Evolutionary conservation across 306 rosid genomes (phyloP), one percentile per base, ranked within the genome.

Genomic region (Prunus armeniaca): DNA sequence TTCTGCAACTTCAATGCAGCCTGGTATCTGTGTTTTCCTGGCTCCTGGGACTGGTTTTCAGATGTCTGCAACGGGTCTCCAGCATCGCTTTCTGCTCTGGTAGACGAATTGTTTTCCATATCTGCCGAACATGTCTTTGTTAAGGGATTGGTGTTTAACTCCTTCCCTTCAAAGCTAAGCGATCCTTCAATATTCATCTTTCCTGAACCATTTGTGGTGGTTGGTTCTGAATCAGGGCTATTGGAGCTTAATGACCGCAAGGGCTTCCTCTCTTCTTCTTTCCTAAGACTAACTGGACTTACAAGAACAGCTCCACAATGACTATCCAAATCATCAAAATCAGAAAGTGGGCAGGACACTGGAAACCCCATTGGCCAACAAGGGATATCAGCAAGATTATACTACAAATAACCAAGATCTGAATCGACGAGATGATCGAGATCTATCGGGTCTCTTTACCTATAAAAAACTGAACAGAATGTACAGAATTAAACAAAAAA

Each of bases 1-100:
- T 93, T 93, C 86, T 93, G 97, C 83, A 93, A 81, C 81, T 50
- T 91, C 57, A 93, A 69, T 61, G 98, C 98, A 67, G 98, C 97
- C 64, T 12, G 79, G 76, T 84, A 70, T 81, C 87, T 79, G 4
- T 78, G 55, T 4, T 66, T 61, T 17, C 2, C 43, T 15, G 82
- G 78, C 76, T 78, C 86, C 8, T 84, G 81, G 19, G 81, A 83
- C 34, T 60, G 78, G 72, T 70, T 76, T 64, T 86, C 79, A 20
- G 82, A 69, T 67, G 68, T 63, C 47, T 38, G 69, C 67, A 79
- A 8, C 15, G 4, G 78, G 56, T 80, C 83, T 51, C 20, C 25
- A 25, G 13, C 43, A 60, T 85, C 79, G 75, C 84, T 77, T 20
- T 43, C 34, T 67, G 79, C 77, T 77, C 79, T 82, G 51, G 51